These are phyloP conservation scores for Penicillium bovifimosum DNA, from an alignment of 495 filamentous ascomycete species.

Conservation along the genomic window DNA sequence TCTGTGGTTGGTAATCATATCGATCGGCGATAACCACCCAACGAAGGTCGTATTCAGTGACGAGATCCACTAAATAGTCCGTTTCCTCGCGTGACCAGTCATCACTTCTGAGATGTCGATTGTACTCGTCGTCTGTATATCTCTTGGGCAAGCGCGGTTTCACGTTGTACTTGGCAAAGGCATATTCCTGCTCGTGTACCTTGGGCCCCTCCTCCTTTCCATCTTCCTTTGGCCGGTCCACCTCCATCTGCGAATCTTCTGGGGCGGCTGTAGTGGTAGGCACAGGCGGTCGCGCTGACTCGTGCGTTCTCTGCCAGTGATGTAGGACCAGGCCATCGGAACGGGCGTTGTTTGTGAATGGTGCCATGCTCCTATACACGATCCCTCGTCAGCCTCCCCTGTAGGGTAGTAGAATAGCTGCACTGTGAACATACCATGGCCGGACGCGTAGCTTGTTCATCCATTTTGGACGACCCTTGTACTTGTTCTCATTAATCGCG, in stretches of 20 bases:
- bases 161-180: conserved; percentile 79
- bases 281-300: conserved; percentile 32
- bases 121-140: conserved; percentile 85
- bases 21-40: conserved; percentile 92
- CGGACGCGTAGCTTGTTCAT: conserved; percentile 49
- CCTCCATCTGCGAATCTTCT: conserved; percentile 40
- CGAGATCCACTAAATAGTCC: conserved; percentile 75
- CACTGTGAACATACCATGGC: conserved; percentile 42
- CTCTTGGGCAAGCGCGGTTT: conserved; percentile 59
- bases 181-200: conserved; percentile 33
- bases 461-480: conserved; percentile 57
- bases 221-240: conserved; percentile 28
- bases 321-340: conserved; percentile 52
- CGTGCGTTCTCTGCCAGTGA: conserved; percentile 57
- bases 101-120: conserved; percentile 59
- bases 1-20: conserved; percentile 66
- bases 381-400: not conserved
- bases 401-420: not conserved
- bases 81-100: conserved; percentile 92
- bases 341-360: conserved; percentile 56
- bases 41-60: conserved; percentile 70
- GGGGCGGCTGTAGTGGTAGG: conserved; percentile 13
- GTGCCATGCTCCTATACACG: conserved; percentile 42
- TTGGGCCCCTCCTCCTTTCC: conserved; percentile 33
- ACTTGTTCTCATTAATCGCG: conserved; percentile 60